These are phyloP conservation scores for Davidsoniella australis DNA, from an alignment of 2,329 filamentous ascomycete genomes.

Conservation along the genomic window DNA sequence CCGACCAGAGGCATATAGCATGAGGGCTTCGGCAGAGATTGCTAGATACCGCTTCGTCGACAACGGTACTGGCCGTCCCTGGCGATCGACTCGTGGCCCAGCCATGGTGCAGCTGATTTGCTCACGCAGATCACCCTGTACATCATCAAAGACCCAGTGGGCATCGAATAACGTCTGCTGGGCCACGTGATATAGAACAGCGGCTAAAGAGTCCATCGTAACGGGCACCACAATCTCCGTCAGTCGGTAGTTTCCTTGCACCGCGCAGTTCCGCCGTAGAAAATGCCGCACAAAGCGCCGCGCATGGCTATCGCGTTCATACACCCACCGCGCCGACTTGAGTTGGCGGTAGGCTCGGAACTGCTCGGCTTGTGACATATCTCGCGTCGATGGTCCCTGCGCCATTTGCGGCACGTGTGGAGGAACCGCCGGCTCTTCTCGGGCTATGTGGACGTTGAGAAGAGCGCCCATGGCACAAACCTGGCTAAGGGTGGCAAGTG, in stretches of 20 bases:
- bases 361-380: slow-evolving; percentile 20
- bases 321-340: slow-evolving; percentile 20
- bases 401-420: slow-evolving; percentile 23
- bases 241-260: slow-evolving; percentile 15
- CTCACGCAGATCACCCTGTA: slow-evolving; percentile 9
- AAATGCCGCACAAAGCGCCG: slow-evolving; percentile 19
- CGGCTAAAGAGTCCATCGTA: slow-evolving; percentile 17
- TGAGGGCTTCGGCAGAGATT: slow-evolving; percentile 6
- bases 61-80: background rate
- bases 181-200: slow-evolving; percentile 17
- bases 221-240: slow-evolving; percentile 15
- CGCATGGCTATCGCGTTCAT: slow-evolving; percentile 21
- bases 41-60: slow-evolving; percentile 5
- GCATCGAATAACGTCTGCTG: slow-evolving; percentile 18
- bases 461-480: slow-evolving; percentile 21
- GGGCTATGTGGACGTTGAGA: slow-evolving; percentile 24
- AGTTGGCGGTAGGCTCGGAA: slow-evolving; percentile 20
- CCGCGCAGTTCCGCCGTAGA: slow-evolving; percentile 19
- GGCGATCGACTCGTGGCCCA: background rate
- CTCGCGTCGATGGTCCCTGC: slow-evolving; percentile 18
- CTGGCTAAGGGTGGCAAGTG: slow-evolving; percentile 20
- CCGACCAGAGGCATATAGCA: slow-evolving; percentile 7
- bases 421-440: slow-evolving; percentile 19
- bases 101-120: background rate
- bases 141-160: slow-evolving; percentile 17